These are phyloP conservation scores for Pseudogymnoascus sp. DNA, from an alignment of 2,329 filamentous ascomycete genomes.

Conservation along the genomic window DNA sequence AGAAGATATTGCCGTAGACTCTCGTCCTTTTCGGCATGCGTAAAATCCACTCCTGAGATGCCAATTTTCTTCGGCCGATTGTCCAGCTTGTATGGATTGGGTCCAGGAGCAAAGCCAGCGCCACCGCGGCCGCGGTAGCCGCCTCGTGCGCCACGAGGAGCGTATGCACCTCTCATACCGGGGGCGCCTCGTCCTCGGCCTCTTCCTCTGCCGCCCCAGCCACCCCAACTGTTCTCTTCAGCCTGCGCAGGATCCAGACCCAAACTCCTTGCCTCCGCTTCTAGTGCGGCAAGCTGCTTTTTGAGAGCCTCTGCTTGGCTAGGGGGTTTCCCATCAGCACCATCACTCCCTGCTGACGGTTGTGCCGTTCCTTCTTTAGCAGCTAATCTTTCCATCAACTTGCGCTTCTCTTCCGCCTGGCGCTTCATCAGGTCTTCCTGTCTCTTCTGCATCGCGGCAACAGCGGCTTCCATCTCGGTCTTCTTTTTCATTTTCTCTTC, in stretches of 20 bases:
- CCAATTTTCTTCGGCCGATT: constrained; percentile 64
- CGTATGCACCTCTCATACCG: constrained; percentile 27
- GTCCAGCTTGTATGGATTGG: constrained; percentile 57
- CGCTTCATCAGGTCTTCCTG: constrained; percentile 53
- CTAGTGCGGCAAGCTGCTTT: constrained; percentile 62
- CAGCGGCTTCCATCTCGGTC: constrained; percentile 53
- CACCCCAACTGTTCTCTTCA: constrained; percentile 33
- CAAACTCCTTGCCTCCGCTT: constrained; percentile 62
- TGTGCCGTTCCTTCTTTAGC: constrained; percentile 37
- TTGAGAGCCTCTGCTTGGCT: constrained; percentile 57
- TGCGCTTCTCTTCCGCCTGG: constrained; percentile 57
- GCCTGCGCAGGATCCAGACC: constrained; percentile 53
- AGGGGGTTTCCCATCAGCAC: constrained; percentile 25
- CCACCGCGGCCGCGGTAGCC: constrained; percentile 41
- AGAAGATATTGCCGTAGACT: constrained; percentile 63
- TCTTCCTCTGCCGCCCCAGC: constrained; percentile 36
- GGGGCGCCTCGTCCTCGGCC: constrained; percentile 30
- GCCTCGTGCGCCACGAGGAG: constrained; percentile 29
- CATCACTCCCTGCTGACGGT: constrained; percentile 19
- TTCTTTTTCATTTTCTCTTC: constrained; percentile 58
- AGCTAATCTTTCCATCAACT: constrained; percentile 53
- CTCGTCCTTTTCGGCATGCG: constrained; percentile 56
- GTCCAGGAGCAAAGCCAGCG: constrained; percentile 21
- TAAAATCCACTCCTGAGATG: constrained; percentile 56
- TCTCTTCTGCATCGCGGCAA: constrained; percentile 57